These are phyloP conservation scores for Apium graveolens DNA, from an alignment of 129 eudicot species.

Conservation along the genomic window DNA sequence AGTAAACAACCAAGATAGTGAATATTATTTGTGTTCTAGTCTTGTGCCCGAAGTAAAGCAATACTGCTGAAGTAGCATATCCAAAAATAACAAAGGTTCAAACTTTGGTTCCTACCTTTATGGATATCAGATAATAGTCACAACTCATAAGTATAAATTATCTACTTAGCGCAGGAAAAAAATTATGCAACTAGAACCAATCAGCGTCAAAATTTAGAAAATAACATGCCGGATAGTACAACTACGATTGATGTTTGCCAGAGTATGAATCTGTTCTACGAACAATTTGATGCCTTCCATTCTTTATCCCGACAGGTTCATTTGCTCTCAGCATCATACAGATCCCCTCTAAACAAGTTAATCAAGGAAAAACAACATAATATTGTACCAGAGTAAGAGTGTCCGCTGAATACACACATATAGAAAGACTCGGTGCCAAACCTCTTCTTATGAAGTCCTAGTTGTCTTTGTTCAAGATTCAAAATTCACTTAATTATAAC, in stretches of 20 bases:
- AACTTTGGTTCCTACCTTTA: background rate
- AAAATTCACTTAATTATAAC: background rate
- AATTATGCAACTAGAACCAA: background rate
- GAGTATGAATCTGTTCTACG: slow-evolving; percentile 18
- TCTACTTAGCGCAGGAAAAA: background rate
- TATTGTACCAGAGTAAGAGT: background rate
- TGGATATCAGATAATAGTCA: background rate
- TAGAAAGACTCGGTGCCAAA: background rate
- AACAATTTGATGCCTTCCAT: background rate
- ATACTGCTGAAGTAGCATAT: background rate
- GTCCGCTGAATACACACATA: background rate
- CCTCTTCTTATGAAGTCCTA: too few species aligned
- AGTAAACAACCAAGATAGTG: background rate
- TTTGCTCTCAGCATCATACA: slow-evolving; percentile 77
- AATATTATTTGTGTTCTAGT: background rate
- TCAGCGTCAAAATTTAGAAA: background rate
- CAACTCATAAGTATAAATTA: background rate
- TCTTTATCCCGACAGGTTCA: slow-evolving; percentile 20
- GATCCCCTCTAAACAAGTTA: slow-evolving; percentile 51
- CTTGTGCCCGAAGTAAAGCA: background rate
- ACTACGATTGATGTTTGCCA: slow-evolving; percentile 8
- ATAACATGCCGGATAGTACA: background rate
- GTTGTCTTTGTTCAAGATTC: background rate
- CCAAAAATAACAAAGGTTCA: background rate
- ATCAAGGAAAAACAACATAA: slow-evolving; percentile 32